Evolutionary conservation across 495 filamentous ascomycete genomes (phyloP), one percentile per base, ranked within the genome.

Genomic region (Rusavskia elegans): DNA sequence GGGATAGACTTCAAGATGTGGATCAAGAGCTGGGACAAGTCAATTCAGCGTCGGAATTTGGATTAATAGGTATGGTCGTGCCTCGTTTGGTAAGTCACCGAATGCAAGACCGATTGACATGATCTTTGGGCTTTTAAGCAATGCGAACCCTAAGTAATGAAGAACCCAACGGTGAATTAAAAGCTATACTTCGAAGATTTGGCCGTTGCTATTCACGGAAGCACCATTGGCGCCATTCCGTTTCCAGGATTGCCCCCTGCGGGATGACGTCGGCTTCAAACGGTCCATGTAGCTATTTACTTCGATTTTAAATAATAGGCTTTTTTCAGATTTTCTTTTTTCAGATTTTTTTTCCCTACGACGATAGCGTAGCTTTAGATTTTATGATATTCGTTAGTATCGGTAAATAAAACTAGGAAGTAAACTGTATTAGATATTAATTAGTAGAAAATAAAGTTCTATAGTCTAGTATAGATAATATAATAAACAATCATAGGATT

Each of bases 1-100:
- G 77, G 64, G 53, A 88, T 69, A n/a, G 65, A 61, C 11, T 67
- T 68, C 53, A 92, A 69, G 57, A 85, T 78, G 45, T 77, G 65
- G 48, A 84, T 67, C 41, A 89, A 74, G 49, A 92, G 72, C 85
- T 90, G 45, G n/a, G 45, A 38, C 13, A 0, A 35, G 17, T 61
- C 48, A 61, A 50, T 30, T 32, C 13, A 32, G 14, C 2, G 36
- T 53, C 17, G 35, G 2, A 14, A 17, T 19, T 17, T 11, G 40
- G 27, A 20, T 9, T 25, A 21, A 30, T 13, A 23, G 13, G 41
- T 30, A 49, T 13, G 21, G 36, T 46, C 3, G 9, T 25, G 61
- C 61, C 45, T 61, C 59, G 27, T 61, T 61, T 30, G 59, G 59
- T 45, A 61, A 53, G 21, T 61, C 54, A 8, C 51, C 52, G 14